Conservation (phyloP, 1,139 yeast genomes). For the Kodamaea sp. region DNA sequence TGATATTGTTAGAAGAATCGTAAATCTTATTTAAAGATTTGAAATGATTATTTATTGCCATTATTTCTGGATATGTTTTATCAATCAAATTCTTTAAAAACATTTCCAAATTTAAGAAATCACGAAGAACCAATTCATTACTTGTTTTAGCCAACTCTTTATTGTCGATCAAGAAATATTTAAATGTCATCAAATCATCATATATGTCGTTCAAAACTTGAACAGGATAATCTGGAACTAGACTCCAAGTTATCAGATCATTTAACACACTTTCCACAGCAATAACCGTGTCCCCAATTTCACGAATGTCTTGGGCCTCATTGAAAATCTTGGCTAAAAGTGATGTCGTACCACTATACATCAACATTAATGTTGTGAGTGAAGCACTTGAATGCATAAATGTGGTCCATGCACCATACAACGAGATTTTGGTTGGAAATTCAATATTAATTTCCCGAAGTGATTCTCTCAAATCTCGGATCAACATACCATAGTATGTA, state of each 20-base stretch:
- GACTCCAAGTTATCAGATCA: conserved; percentile 23
- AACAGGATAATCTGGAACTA: conserved; percentile 36
- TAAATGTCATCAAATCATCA: conserved; percentile 23
- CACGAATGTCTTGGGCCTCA: conserved; percentile 18
- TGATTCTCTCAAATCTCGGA: conserved; percentile 32
- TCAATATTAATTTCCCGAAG: conserved; percentile 31
- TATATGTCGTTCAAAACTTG: conserved; percentile 26
- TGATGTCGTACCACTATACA: conserved; percentile 36
- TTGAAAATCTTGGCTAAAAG: conserved; percentile 27
- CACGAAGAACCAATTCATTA: conserved; percentile 11
- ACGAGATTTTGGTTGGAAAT: conserved; percentile 36
- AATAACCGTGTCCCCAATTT: conserved; percentile 26
- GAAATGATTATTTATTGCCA: conserved; percentile 24
- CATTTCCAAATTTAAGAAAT: conserved; percentile 25
- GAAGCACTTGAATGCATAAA: conserved; percentile 34
- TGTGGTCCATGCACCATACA: conserved; percentile 37
- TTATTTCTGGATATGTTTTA: conserved; percentile 26
- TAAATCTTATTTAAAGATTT: conserved; percentile 14
- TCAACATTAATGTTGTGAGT: conserved; percentile 30
- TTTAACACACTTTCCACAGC: conserved; percentile 26
- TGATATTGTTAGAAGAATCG: conserved; percentile 16
- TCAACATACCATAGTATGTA: conserved; percentile 32
- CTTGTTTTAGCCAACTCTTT: conserved; percentile 10
- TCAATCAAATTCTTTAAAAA: conserved; percentile 28
- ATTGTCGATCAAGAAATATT: conserved; percentile 17